Base-by-base conservation (phyloP, 73 alveolate genomes). In the Paramecium biaurelia region DNA sequence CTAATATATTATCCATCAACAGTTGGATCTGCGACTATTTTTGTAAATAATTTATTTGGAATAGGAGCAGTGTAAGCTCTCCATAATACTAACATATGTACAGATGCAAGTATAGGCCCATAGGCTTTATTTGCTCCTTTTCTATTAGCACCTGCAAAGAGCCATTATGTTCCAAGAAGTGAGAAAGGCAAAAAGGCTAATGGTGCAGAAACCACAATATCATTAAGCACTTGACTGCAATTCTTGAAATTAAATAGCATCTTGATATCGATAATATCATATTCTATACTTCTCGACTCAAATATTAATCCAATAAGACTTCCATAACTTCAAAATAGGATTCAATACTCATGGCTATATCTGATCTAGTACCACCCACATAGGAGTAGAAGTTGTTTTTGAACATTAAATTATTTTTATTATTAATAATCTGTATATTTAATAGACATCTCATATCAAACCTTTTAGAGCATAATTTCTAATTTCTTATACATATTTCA, bases 161-260 rank as follows among this genome's bases (percentile, higher is more conserved):
- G 32, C 56, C 72, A 41, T 9, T 24, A 7, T 18, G 90, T 79
- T 21, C 45, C 70, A 26, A 41, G 24, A 45, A 26, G 32, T 45
- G 90, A 41, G 23, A 79, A 23, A 18, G 90, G 90, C n/a, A 47
- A 18, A 23, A 79, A 43, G 10, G 56, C 45, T 23, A 79, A 23
- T 43, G 90, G 90, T n/a, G 74, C 45, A 5, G 70, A 38, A 10
- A 79, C 70, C 5, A 43, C 56, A 24, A 47, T 43, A 47, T 79
- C 56, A 43, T 79, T 43, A 6, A 79, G 45, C 5, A 79, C 56
- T 79, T 47, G 42, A 41, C 63, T 30, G 70, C 70, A 43, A 45
- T 79, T 79, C 45, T 79, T 79, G 90, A 79, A 79, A 24, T 79
- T 79, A 30, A 79, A 30, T 23, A 79, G n/a, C 90, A 79, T 79